Conservation (phyloP, 2,329 filamentous ascomycete species). For the Myriosclerotinia curreyana region DNA sequence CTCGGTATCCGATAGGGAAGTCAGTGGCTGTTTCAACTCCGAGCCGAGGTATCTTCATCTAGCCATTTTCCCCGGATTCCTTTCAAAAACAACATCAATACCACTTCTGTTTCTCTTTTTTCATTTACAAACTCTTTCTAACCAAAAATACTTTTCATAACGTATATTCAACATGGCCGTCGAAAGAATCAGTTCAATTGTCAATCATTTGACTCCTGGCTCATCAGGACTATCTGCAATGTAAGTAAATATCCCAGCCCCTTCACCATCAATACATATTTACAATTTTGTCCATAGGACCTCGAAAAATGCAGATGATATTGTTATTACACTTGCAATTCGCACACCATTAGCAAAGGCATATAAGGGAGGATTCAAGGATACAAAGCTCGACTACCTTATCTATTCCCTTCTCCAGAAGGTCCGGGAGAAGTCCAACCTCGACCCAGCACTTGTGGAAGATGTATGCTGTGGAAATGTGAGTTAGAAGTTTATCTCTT, state of each 20-base stretch:
- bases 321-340: conserved; percentile 90
- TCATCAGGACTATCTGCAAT: conserved; percentile 70
- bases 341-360: conserved; percentile 88
- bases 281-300: conserved; percentile 54
- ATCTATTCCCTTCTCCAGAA: conserved; percentile 79
- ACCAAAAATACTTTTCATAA: neutral
- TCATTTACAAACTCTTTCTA: neutral
- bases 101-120: neutral
- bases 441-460: conserved; percentile 79
- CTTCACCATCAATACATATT: conserved; percentile 29
- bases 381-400: conserved; percentile 84
- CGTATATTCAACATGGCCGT: conserved; percentile 61
- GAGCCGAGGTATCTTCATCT: conserved; percentile 15
- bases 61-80: conserved; percentile 7
- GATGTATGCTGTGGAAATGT: conserved; percentile 94
- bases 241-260: conserved; percentile 52
- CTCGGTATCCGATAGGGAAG: no score
- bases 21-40: neutral
- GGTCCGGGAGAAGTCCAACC: conserved; percentile 65
- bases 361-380: conserved; percentile 91
- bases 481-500: conserved; percentile 38
- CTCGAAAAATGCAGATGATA: conserved; percentile 89
- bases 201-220: conserved; percentile 78
- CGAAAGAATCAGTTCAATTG: conserved; percentile 81
- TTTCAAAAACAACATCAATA: conserved; percentile 13